Evolutionary conservation across 176 grass and related monocot genomes (phyloP).

Genomic region (Carex pumila): DNA sequence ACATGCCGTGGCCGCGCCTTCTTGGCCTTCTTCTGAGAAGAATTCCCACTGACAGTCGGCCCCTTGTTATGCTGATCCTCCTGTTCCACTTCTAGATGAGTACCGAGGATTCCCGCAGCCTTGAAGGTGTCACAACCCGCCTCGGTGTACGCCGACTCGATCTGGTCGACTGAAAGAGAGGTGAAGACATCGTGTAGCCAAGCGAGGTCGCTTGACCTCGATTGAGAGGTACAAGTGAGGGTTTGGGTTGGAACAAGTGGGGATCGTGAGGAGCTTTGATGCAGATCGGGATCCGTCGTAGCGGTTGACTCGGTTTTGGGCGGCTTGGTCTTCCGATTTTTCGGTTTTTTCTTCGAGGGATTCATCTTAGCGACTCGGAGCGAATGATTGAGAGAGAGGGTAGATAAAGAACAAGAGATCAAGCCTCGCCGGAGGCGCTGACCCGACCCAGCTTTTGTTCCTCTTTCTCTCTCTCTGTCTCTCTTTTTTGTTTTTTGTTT

Average conservation of each 20-base stretch:
- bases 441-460: background rate
- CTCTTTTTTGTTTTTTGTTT: background rate
- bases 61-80: background rate
- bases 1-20: background rate
- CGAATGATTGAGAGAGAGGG: background rate
- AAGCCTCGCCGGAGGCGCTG: background rate
- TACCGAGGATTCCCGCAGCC: constrained; percentile 53
- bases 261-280: background rate
- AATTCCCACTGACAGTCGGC: background rate
- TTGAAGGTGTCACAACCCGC: constrained; percentile 49
- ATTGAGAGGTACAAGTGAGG: background rate
- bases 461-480: background rate
- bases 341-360: background rate
- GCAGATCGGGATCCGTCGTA: background rate
- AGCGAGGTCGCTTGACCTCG: constrained; percentile 41
- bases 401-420: background rate
- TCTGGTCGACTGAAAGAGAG: constrained; percentile 55
- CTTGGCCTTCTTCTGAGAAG: constrained; percentile 1
- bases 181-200: constrained; percentile 62
- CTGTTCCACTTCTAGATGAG: constrained; percentile 26
- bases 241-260: background rate
- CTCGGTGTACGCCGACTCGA: constrained; percentile 55
- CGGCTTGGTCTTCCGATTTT: background rate
- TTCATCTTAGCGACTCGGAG: background rate
- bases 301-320: background rate